Evolutionary conservation across 257 asterid species (phyloP), one percentile per base, ranked within the genome.

Genomic region (Eustoma russellianum): DNA sequence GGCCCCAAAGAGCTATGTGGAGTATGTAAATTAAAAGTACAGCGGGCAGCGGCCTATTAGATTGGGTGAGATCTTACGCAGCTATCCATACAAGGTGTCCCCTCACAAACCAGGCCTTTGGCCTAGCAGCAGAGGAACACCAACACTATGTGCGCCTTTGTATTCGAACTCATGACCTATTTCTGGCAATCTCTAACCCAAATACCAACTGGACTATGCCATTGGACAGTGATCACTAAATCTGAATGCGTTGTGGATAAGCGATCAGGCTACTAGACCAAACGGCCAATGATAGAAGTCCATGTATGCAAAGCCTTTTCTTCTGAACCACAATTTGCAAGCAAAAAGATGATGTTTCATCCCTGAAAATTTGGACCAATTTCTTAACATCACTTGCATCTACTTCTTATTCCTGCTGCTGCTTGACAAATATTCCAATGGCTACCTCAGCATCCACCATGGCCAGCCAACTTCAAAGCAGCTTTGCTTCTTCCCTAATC

Each of bases 391-490:
- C 61, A 38, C 63, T 19, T 62, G 41, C 52, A 44, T 53, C 57
- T 66, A 38, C 43, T 50, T 62, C 57, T n/a, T 49, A 56, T 40
- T 41, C 41, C 51, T 9, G 45, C 46, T n/a, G n/a, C n/a, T 43
- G 18, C 66, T 56, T 19, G 45, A 40, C 34, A 51, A 50, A 17
- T n/a, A 47, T 38, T 30, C 28, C 14, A 74, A 83, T 89, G 95
- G 97, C 96, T 62, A 69, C 83, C 49, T 69, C 84, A 47, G 82
- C 95, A 46, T 83, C 95, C 49, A 66, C 94, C 52, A 83, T 83
- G 86, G 86, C 95, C 40, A 84, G 86, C 77, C 93, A 83, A 51
- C 82, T 89, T 14, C 81, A 83, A 66, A 81, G 72, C 78, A 83
- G 54, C 52, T 72, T 77, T 13, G 70, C 85, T 49, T 76, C 91